Base-by-base conservation (phyloP, 257 asterid species). In the Asclepias syriaca region DNA sequence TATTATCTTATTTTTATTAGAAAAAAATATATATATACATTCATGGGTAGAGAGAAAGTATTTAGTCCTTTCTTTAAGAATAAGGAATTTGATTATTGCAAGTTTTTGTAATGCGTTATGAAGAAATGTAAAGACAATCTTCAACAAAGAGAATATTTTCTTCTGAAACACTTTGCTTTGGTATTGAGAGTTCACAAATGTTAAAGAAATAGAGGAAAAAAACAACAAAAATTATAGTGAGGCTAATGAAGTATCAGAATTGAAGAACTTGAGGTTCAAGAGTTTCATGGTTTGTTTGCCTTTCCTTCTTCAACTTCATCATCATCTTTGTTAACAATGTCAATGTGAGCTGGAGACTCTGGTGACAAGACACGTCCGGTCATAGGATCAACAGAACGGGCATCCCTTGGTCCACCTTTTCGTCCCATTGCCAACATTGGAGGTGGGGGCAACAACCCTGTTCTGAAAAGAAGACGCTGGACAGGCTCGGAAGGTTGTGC, bases 401-500 rank as follows among this genome's bases (percentile, higher is more conserved):
- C 88, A 79, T 95, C 96, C 37, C 94, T 86, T 66, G 90, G 94
- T 1, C 99, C 99, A 21, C 96, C 98, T 83, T 95, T 92, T 43
- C 90, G 87, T 75, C 93, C 97, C 97, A 92, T 86, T 69, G 96
- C 98, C 55, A 84, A 19, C 98, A 92, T 90, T 27, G 97, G 94
- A 1, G 96, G 99, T 18, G 97, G 97, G 24, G 96, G 99, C 69
- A 95, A 78, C 79, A 88, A 18, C 37, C 99, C 97, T 64, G 93
- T 84, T 72, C 96, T 85, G 78, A 90, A 95, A 75, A 95, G 96
- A 83, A 92, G 89, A 74, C 90, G 96, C 82, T 90, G 86, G 68
- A 90, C 96, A 14, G 98, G 97, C 1, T 92, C 97, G 0, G 97
- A 90, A 61, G 97, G 96, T 66, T 92, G 98, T 64, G 99, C 99